These are phyloP conservation scores for Fusarium paranaense DNA, from an alignment of 2,329 filamentous ascomycete species.

Conservation along the genomic window DNA sequence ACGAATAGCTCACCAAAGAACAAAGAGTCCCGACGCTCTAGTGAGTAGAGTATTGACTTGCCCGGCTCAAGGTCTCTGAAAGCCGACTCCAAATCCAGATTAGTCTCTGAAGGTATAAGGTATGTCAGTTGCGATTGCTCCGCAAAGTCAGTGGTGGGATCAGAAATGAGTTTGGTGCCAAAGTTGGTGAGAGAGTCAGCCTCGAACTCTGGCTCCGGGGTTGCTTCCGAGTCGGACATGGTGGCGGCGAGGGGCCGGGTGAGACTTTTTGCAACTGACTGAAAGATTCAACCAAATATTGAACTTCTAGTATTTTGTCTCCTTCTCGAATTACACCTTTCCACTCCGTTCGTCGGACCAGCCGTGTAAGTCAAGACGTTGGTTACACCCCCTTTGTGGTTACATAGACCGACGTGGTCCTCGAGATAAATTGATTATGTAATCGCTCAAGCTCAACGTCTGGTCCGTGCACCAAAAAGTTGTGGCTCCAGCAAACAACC, in stretches of 20 bases:
- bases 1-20: constrained; percentile 73
- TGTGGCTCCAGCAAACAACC: constrained; percentile 20
- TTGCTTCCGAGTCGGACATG: constrained; percentile 38
- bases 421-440: constrained; percentile 19
- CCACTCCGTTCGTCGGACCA: constrained; percentile 25
- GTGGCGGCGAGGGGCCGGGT: neutral
- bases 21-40: constrained; percentile 72
- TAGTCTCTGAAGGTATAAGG: constrained; percentile 68
- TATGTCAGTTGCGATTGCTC: constrained; percentile 71
- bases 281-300: neutral
- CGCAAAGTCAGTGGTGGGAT: constrained; percentile 56
- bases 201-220: constrained; percentile 32
- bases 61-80: constrained; percentile 59
- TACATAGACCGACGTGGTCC: constrained; percentile 34
- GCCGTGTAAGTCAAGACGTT: constrained; percentile 39
- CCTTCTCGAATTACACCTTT: constrained; percentile 12
- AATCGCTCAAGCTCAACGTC: constrained; percentile 9
- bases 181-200: constrained; percentile 40
- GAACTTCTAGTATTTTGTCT: neutral
- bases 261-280: neutral
- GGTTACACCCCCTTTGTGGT: constrained; percentile 29
- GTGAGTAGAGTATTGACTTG: constrained; percentile 64
- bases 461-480: constrained; percentile 43
- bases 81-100: constrained; percentile 64
- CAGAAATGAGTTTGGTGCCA: constrained; percentile 37